phyloP scores from a whole-genome alignment of 768 basidiomycete species.

The Trametes villosa region DNA sequence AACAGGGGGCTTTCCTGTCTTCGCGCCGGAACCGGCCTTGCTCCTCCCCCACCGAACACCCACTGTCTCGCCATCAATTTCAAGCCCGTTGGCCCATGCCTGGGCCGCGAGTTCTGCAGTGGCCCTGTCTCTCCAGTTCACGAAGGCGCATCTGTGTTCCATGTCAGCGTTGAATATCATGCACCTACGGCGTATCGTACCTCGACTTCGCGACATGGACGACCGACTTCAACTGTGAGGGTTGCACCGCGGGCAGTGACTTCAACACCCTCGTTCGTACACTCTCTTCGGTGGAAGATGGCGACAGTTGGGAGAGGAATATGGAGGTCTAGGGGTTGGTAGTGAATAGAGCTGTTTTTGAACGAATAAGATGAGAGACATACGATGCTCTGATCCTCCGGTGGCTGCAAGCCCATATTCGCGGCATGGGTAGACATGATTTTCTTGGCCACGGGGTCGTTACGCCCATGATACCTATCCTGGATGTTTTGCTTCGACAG shows the following conservation, averaged over 20 bases:
- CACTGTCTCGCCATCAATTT: conserved; percentile 76
- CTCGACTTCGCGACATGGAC: conserved; percentile 85
- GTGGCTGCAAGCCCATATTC: conserved; percentile 81
- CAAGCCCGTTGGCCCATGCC: conserved; percentile 89
- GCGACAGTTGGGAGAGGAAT: conserved; percentile 80
- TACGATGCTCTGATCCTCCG: conserved; percentile 86
- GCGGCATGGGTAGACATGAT: conserved; percentile 84
- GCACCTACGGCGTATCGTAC: too few species aligned
- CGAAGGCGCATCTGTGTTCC: conserved; percentile 80
- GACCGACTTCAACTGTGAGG: conserved; percentile 75
- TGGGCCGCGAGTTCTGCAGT: conserved; percentile 89
- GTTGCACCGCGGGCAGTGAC: conserved; percentile 65
- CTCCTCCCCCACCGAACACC: conserved; percentile 91
- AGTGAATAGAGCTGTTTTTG: conserved; percentile 2
- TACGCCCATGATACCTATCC: conserved; percentile 90
- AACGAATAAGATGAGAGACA: conserved; percentile 38
- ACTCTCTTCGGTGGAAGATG: conserved; percentile 69
- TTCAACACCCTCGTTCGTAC: conserved; percentile 74
- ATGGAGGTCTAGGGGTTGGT: conserved; percentile 66
- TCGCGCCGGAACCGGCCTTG: conserved; percentile 46
- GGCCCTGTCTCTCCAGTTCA: conserved; percentile 85
- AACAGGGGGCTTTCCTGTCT: conserved; percentile 21
- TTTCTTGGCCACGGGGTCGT: conserved; percentile 94
- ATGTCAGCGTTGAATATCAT: too few species aligned
- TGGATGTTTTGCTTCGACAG: conserved; percentile 91